A percentile compares a stretch with the other conserved stretches of the same genome.
Conservation (phyloP, 805 yeast species). For the Torulaspora maleeae region DNA sequence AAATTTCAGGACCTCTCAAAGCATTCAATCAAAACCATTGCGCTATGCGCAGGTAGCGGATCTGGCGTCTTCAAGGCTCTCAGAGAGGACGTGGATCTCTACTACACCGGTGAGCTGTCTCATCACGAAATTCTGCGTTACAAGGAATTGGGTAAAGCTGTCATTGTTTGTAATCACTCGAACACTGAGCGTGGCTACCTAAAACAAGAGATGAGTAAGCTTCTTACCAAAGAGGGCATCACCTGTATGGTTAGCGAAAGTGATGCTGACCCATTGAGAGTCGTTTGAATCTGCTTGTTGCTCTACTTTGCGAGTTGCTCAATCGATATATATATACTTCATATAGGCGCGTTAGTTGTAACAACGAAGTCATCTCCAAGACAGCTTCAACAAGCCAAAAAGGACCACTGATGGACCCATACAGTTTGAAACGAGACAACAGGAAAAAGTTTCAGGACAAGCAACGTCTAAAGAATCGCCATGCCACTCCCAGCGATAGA, state of each 20-base stretch:
- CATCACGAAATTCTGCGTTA: constrained; percentile 83
- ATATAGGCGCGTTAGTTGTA: constrained; percentile 2
- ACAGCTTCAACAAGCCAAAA: background rate
- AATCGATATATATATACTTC: background rate
- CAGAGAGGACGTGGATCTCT: constrained; percentile 57
- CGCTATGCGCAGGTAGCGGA: constrained; percentile 96
- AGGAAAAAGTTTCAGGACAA: constrained; percentile 42
- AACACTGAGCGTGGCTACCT: constrained; percentile 91
- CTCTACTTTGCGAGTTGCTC: background rate
- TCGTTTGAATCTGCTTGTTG: constrained; percentile 11
- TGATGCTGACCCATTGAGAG: constrained; percentile 62
- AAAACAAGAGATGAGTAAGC: constrained; percentile 44
- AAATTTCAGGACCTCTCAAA: constrained; percentile 20
- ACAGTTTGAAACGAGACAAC: constrained; percentile 37
- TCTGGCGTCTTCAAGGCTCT: constrained; percentile 57
- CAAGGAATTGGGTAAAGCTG: constrained; percentile 65
- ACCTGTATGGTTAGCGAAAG: constrained; percentile 47
- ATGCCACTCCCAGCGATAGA: constrained; percentile 37
- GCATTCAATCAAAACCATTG: constrained; percentile 49
- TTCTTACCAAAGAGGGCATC: constrained; percentile 42
- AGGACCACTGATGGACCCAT: constrained; percentile 24
- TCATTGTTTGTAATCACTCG: constrained; percentile 80
- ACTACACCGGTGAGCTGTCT: constrained; percentile 86
- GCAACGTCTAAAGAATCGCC: constrained; percentile 37
- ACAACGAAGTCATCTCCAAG: background rate